Conservation (phyloP, 139 green algal species). For the Chara braunii region DNA sequence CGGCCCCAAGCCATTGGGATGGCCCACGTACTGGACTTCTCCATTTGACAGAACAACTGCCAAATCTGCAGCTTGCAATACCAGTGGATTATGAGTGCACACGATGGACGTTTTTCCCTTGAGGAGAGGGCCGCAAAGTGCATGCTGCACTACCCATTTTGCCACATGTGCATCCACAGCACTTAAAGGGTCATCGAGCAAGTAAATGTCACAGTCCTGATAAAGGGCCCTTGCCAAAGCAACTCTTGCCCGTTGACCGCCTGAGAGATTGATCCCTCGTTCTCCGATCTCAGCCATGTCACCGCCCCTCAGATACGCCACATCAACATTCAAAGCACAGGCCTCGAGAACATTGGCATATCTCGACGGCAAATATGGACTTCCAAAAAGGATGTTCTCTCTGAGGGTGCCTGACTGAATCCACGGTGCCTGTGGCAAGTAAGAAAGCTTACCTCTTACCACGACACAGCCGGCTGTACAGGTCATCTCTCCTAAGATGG, state of each 20-base stretch:
- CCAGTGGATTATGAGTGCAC: slow-evolving; percentile 46
- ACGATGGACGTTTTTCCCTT: slow-evolving; percentile 58
- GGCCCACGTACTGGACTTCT: too few relatives aligned
- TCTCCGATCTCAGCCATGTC: slow-evolving; percentile 55
- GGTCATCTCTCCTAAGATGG: slow-evolving; percentile 31
- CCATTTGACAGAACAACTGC: background rate
- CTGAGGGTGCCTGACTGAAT: slow-evolving; percentile 35
- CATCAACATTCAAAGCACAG: slow-evolving; percentile 28
- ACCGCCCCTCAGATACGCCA: slow-evolving; percentile 40
- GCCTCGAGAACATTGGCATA: slow-evolving; percentile 21
- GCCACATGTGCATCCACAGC: slow-evolving; percentile 86
- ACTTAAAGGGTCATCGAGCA: slow-evolving; percentile 89
- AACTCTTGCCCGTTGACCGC: slow-evolving; percentile 51
- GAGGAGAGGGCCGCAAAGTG: slow-evolving; percentile 41
- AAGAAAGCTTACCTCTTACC: background rate
- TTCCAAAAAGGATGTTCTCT: slow-evolving; percentile 42
- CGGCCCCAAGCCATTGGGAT: too few relatives aligned
- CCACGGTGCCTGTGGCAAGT: slow-evolving; percentile 30
- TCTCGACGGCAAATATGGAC: slow-evolving; percentile 4
- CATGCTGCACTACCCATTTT: slow-evolving; percentile 61
- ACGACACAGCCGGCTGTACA: background rate
- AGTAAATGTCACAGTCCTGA: slow-evolving; percentile 47
- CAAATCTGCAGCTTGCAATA: background rate
- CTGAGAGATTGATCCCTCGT: slow-evolving; percentile 49
- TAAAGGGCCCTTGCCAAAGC: slow-evolving; percentile 49